Base-by-base conservation (phyloP, 805 yeast species). In the Starmera amethionina region DNA sequence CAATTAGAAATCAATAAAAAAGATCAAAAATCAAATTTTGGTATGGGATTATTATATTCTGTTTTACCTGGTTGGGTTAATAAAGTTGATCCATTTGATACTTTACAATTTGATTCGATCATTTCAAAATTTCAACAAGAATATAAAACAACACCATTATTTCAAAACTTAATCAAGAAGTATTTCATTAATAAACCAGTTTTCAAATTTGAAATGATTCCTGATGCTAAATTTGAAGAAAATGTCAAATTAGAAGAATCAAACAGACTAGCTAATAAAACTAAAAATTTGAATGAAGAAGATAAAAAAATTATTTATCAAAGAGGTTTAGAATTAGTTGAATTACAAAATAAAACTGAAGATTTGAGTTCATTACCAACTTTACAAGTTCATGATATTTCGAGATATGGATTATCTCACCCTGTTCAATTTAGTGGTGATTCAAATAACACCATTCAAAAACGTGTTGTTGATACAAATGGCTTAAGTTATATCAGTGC, bases 21-120 rank as follows among this genome's bases (percentile, higher is more conserved):
- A 50, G 89, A 87, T 49, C 94, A 88, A 46, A 88, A 82, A 49
- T 80, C 97, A 0, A 84, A 85, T 44, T 93, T 87, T 64, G 98
- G 98, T 10, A 64, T 93, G 66, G 78, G 78, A 31, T 57, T 90
- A 36, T 65, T 90, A 30, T 77, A 77, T 55, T 72, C 86, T 1
- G 46, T 93, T 8, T 73, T 85, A n/a, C 85, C 95, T 8, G 78
- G 86, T 9, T 88, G 96, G 85, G 79, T 83, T 39, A 87, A 87
- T 56, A 76, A 75, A 18, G 72, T 75, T n/a, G 85, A 86, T 59
- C 94, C 95, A 2, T 65, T 90, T 48, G 72, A 76, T 11, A 50
- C 72, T 4, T 62, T 93, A 37, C 77, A 78, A 41, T 82, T 85
- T 61, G 82, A 83, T 47, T 68, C 67, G 10, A 65, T 75, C 18